Evolutionary conservation across 768 basidiomycete species (phyloP), one percentile per base, ranked within the genome.

Genomic region (Rubroboletus satanas): DNA sequence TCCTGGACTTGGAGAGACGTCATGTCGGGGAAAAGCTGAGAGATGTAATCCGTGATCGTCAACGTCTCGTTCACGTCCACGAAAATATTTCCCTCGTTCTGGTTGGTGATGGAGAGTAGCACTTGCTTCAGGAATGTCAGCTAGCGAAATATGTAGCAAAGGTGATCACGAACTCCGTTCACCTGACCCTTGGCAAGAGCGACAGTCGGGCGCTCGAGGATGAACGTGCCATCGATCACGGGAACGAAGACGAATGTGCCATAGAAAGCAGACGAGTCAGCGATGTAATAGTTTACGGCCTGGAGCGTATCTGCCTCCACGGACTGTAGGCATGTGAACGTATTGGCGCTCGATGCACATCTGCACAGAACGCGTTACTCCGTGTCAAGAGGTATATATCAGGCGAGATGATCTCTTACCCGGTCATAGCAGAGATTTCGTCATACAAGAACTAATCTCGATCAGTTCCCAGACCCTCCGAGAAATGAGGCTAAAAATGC

Each of bases 171-270:
- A 59, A 81, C 78, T n/a, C 74, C 75, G 42, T 81, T 81, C 43
- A 77, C 49, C 54, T 68, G 70, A 14, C 75, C 70, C 37, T 68
- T 65, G 9, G 61, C 57, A 21, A 82, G 51, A 5, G 74, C 67
- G 45, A 71, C 52, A 0, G 69, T 76, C 7, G 79, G 77, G 17
- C 76, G 65, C 42, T 76, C 73, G 0, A 70, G 65, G 35, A 81
- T 78, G 54, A 79, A 76, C 1, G 62, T 68, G 2, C 77, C 79
- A 58, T 81, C 80, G 3, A 82, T 71, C 23, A 82, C 78, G 0
- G 79, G 79, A 11, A 71, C 68, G 37, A 76, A 77, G 7, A 64
- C 56, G 33, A 66, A 76, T 2, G 73, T 74, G 1, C 75, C 76
- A 49, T 57, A 76, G 62, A 79, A 76, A 7, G 58, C 72, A 26